Conservation (phyloP, 768 basidiomycete genomes). For the Amanita phalloides region DNA sequence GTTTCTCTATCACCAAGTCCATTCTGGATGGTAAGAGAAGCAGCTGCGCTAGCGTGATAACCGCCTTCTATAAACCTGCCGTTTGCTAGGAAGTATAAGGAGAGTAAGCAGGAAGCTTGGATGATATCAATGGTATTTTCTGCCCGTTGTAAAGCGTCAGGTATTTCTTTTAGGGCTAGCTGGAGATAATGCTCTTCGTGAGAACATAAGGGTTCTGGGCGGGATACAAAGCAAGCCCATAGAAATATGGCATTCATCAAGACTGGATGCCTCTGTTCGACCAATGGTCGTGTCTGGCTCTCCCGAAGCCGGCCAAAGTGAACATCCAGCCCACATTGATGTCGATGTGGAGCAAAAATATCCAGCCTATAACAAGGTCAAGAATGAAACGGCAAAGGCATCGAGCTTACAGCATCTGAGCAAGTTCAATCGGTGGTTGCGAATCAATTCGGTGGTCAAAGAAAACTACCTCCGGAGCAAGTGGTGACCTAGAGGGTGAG, state of each 20-base stretch:
- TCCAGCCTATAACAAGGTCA: slow-evolving; percentile 39
- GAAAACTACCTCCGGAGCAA: slow-evolving; percentile 35
- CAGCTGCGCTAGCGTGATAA: slow-evolving; percentile 67
- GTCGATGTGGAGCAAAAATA: slow-evolving; percentile 65
- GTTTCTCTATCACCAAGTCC: slow-evolving; percentile 46
- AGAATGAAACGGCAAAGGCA: slow-evolving; percentile 4
- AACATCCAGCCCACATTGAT: slow-evolving; percentile 64
- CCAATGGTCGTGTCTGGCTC: slow-evolving; percentile 37
- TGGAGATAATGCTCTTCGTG: slow-evolving; percentile 67
- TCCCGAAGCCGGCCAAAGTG: slow-evolving; percentile 58
- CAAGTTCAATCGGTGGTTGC: slow-evolving; percentile 46
- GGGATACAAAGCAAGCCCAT: slow-evolving; percentile 75
- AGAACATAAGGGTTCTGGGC: slow-evolving; percentile 56
- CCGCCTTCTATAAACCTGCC: slow-evolving; percentile 71
- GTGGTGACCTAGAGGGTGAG: slow-evolving; percentile 43
- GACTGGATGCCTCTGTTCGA: slow-evolving; percentile 63
- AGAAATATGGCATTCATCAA: slow-evolving; percentile 76
- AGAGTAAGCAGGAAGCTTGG: slow-evolving; percentile 66
- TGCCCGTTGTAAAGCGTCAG: slow-evolving; percentile 51
- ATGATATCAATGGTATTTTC: slow-evolving; percentile 59
- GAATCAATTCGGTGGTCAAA: slow-evolving; percentile 38
- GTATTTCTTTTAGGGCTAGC: slow-evolving; percentile 30
- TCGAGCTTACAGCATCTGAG: slow-evolving; percentile 50
- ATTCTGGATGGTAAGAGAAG: slow-evolving; percentile 62
- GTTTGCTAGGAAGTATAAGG: slow-evolving; percentile 67